Base-by-base conservation (phyloP, 495 filamentous ascomycete genomes). In the Penicillium roqueforti region DNA sequence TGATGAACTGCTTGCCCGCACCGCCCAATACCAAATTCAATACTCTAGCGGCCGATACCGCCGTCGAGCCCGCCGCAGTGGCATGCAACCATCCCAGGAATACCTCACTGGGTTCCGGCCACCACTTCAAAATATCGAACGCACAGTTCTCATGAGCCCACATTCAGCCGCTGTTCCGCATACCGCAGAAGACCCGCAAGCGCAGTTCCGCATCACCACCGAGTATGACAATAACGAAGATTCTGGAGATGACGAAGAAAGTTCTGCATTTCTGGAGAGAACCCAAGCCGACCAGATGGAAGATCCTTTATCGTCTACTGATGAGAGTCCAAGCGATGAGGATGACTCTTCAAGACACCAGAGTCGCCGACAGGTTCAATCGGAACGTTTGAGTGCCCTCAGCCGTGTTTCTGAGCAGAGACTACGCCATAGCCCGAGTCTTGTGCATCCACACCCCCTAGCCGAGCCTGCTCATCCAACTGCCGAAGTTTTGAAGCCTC, bases 1-100 rank as follows among this genome's bases (percentile, higher is more conserved):
- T 11, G 81, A 92, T 53, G 87, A 92, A 50, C 76, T 95, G 14
- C 68, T 93, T 25, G 75, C 73, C 31, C 80, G 87, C 45, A 92
- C 91, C 6, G 82, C 87, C 9, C 77, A 80, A 42, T 93, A 92
- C 59, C 83, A 89, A 53, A 85, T 93, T 20, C 82, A 86, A 55
- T 91, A 89, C 55, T 70, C 54, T 47, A 69, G 39, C 25, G 40
- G 54, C 23, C 68, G 61, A 37, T 62, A 65, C 26, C 54, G 58
- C 19, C 67, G 62, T 22, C 60, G 65, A 34, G 41, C 59, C 39
- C 68, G 68, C 37, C 69, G 68, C 20, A 53, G 49, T 10, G 60
- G 65, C 23, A 47, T 70, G 39, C 66, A 62, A 42, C 70, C 72
- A n/a, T 76, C 72, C 9, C 68, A 74, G 38, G 74, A 76, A 54